These are phyloP conservation scores for Penicillium coprophilum DNA, from an alignment of 495 filamentous ascomycete species.

Conservation along the genomic window DNA sequence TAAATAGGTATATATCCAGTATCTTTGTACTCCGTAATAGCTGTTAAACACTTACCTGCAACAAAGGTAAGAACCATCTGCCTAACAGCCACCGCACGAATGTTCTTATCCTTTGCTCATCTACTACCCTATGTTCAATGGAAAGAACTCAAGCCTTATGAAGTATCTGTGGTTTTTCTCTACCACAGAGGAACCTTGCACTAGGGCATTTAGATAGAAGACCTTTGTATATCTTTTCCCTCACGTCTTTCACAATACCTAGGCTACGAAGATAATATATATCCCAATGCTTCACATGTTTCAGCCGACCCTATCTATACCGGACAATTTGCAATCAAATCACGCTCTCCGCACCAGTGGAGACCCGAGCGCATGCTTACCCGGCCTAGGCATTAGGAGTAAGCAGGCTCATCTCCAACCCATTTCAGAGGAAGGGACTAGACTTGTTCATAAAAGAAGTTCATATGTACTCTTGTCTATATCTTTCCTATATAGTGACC, in stretches of 20 bases:
- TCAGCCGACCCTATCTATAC: neutral
- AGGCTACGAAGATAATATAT: neutral
- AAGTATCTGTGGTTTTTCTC: neutral
- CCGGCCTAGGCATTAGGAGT: neutral
- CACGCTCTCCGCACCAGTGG: constrained; percentile 12
- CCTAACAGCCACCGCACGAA: neutral
- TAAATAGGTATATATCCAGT: too few relatives aligned
- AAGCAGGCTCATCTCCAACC: constrained; percentile 2
- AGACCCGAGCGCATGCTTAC: constrained; percentile 9
- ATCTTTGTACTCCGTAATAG: neutral
- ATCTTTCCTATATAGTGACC: neutral
- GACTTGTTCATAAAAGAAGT: too few relatives aligned
- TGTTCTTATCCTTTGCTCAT: neutral
- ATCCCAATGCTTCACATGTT: neutral
- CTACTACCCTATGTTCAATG: neutral
- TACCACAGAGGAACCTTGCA: neutral
- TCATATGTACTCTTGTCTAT: too few relatives aligned
- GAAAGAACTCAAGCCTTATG: neutral
- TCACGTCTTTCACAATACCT: neutral
- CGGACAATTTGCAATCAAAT: neutral
- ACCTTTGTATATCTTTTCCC: neutral
- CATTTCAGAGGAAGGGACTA: neutral
- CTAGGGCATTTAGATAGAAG: neutral
- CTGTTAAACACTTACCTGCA: neutral
- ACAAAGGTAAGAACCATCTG: neutral